Conservation (phyloP, 495 filamentous ascomycete species). For the Viridothelium virens region DNA sequence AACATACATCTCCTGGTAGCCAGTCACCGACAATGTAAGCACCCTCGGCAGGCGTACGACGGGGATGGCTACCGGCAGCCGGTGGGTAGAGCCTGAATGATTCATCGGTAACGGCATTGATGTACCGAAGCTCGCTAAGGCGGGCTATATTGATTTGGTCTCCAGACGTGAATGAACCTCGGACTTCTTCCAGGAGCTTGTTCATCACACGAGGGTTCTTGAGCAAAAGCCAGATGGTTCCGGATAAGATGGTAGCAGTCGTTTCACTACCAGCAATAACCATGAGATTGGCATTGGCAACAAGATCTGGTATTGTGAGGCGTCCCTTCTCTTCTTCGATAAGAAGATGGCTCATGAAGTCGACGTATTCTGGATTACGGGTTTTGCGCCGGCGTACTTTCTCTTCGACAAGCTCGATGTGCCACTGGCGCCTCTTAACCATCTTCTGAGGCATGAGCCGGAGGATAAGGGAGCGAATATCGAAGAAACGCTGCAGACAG, state of each 20-base stretch:
- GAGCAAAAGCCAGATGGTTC: slow-evolving; percentile 45
- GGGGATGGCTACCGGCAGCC: slow-evolving; percentile 11
- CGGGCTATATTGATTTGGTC: slow-evolving; percentile 16
- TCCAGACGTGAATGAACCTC: slow-evolving; percentile 37
- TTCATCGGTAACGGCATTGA: slow-evolving; percentile 17
- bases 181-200: slow-evolving; percentile 40
- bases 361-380: slow-evolving; percentile 25
- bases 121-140: slow-evolving; percentile 15
- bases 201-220: slow-evolving; percentile 36
- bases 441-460: slow-evolving; percentile 26
- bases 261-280: slow-evolving; percentile 53
- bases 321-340: slow-evolving; percentile 20
- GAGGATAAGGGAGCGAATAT: slow-evolving; percentile 22
- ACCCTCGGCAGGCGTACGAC: slow-evolving; percentile 11
- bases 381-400: slow-evolving; percentile 39
- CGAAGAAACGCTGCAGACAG: slow-evolving; percentile 11
- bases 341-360: slow-evolving; percentile 37
- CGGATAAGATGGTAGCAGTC: slow-evolving; percentile 44
- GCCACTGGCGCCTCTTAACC: slow-evolving; percentile 27
- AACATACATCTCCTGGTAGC: slow-evolving; percentile 19
- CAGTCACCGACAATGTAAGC: slow-evolving; percentile 12
- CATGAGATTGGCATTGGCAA: slow-evolving; percentile 37
- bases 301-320: slow-evolving; percentile 36
- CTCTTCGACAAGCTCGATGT: slow-evolving; percentile 36
- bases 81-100: slow-evolving; percentile 16